Evolutionary conservation across 2,329 filamentous ascomycete genomes (phyloP), one percentile per base, ranked within the genome.

Genomic region (Iodosphaeria phyllophila): DNA sequence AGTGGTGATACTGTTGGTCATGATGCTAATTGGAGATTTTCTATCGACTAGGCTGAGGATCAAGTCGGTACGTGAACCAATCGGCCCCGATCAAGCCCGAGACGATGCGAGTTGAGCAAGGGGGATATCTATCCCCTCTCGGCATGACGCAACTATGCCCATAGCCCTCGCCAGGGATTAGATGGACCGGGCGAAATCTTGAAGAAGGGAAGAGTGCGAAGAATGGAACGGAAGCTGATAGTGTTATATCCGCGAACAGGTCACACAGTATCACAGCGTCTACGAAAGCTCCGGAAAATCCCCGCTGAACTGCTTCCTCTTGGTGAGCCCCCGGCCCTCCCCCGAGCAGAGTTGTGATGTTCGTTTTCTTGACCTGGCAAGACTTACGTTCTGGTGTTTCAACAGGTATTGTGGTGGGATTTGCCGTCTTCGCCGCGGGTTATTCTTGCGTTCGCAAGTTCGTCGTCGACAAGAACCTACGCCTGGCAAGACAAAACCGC

Each of bases 221-320:
- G n/a, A n/a, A n/a, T n/a, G n/a, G n/a, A n/a, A n/a, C n/a, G n/a
- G n/a, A n/a, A n/a, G n/a, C n/a, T n/a, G n/a, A n/a, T n/a, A n/a
- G n/a, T n/a, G n/a, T n/a, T n/a, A n/a, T n/a, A n/a, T n/a, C n/a
- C n/a, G n/a, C n/a, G n/a, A n/a, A n/a, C 31, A 98, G 89, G 82
- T 50, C 89, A 95, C 62, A 93, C 86, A 44, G 72, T 95, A 55
- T 92, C 86, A 38, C 89, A 95, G 64, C 80, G 86, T 51, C 64
- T 98, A 44, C 78, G 84, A 51, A 75, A 72, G 50, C 64, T 93
- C 47, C 84, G 77, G 67, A 73, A 74, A 58, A 76, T 95, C 47
- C 89, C 89, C 40, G 72, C 82, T 40, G 89, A 98, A 66, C 66
- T 98, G 67, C 71, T 84, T 41, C 89, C 89, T 46, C 75, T 98